phyloP scores from a whole-genome alignment of 2,329 filamentous ascomycete species.

The Pseudogymnoascus sp. region DNA sequence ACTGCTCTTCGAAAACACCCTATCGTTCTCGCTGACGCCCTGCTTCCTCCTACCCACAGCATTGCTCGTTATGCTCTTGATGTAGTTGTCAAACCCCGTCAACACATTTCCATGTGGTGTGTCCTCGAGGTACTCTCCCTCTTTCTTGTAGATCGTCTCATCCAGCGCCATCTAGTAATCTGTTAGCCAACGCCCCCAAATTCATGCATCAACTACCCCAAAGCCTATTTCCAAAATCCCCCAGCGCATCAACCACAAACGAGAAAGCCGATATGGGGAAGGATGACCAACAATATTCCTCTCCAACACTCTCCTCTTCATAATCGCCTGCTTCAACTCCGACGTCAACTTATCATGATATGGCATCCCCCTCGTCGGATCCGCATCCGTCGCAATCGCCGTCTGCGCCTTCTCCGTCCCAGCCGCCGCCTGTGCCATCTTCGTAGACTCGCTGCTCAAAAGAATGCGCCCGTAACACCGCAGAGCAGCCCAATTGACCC shows the following conservation, averaged over 20 bases:
- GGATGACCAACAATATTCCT: constrained; percentile 44
- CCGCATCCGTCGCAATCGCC: constrained; percentile 7
- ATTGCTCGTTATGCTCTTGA: constrained; percentile 69
- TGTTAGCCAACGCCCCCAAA: constrained; percentile 23
- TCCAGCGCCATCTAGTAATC: constrained; percentile 43
- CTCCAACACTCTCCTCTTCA: constrained; percentile 34
- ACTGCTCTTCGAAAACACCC: constrained; percentile 56
- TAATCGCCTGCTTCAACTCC: constrained; percentile 24
- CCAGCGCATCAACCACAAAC: background rate
- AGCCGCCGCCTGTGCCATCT: background rate
- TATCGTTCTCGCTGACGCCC: constrained; percentile 58
- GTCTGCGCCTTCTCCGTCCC: constrained; percentile 1
- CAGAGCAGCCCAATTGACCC: constrained; percentile 1
- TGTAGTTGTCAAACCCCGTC: constrained; percentile 95
- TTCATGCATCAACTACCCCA: background rate
- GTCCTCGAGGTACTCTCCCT: constrained; percentile 83
- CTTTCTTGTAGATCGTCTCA: constrained; percentile 74
- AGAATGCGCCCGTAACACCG: background rate
- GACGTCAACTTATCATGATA: constrained; percentile 25
- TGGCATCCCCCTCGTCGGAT: constrained; percentile 17
- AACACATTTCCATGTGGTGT: constrained; percentile 91
- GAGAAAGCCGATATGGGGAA: background rate
- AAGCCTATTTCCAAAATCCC: background rate
- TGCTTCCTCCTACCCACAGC: constrained; percentile 56
- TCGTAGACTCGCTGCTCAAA: background rate